Conservation (phyloP, 495 filamentous ascomycete species). For the Talaromyces ruber region DNA sequence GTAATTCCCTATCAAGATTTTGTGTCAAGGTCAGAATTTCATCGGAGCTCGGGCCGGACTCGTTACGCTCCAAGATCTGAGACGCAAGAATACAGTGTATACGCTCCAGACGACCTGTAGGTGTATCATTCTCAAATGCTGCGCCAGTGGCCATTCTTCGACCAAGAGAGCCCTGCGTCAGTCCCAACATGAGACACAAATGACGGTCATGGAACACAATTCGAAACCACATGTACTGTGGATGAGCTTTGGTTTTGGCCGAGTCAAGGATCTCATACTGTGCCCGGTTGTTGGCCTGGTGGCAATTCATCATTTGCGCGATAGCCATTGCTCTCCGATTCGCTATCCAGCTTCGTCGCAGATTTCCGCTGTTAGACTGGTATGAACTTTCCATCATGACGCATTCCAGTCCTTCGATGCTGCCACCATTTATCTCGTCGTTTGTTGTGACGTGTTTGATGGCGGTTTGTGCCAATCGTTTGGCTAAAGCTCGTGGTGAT, state of each 20-base stretch:
- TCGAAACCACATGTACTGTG: constrained; percentile 18
- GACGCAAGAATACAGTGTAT: constrained; percentile 16
- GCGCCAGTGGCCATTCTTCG: constrained; percentile 16
- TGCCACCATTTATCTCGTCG: constrained; percentile 8
- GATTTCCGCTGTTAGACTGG: constrained; percentile 32
- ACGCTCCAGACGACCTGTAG: constrained; percentile 14
- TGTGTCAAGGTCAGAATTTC: constrained; percentile 13
- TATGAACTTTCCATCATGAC: constrained; percentile 34
- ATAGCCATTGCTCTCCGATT: constrained; percentile 32
- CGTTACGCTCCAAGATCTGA: constrained; percentile 36
- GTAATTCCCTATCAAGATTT: constrained; percentile 32
- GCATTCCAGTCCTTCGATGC: constrained; percentile 27
- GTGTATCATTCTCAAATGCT: constrained; percentile 4
- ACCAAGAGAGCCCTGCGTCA: constrained; percentile 30
- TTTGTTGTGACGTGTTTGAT: constrained; percentile 12
- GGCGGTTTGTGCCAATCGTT: constrained; percentile 9
- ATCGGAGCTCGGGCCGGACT: constrained; percentile 5
- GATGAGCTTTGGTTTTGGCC: constrained; percentile 11
- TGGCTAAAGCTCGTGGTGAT: constrained; percentile 7
- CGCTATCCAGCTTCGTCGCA: constrained; percentile 29
- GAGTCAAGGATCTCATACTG: constrained; percentile 12
- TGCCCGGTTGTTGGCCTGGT: constrained; percentile 14
- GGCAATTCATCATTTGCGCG: constrained; percentile 30
- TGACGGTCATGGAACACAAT: constrained; percentile 29
- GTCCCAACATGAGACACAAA: constrained; percentile 38